phyloP scores from a whole-genome alignment of 805 yeast species.

The Kodamaea jinghongensis region DNA sequence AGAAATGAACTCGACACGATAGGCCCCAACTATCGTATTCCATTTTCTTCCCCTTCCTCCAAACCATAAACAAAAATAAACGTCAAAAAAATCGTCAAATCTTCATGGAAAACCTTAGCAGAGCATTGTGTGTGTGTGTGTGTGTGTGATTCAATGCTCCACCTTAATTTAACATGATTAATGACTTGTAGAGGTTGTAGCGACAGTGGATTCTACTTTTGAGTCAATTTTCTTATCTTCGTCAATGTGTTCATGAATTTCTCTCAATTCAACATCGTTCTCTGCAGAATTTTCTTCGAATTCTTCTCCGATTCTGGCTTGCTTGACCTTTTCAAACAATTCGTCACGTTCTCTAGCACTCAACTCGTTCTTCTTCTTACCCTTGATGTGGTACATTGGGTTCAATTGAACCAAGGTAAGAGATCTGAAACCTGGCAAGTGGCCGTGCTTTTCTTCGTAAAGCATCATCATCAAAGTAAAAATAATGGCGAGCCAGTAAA shows the following conservation, averaged over 20 bases:
- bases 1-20: slow-evolving; percentile 5
- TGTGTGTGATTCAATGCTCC: slow-evolving; percentile 3
- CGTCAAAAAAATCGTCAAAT: not conserved
- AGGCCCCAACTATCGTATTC: slow-evolving; percentile 7
- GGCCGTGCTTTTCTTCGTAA: slow-evolving; percentile 25
- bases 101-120: too few relatives aligned
- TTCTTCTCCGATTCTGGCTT: slow-evolving; percentile 16
- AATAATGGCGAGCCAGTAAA: slow-evolving; percentile 24
- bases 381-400: slow-evolving; percentile 72
- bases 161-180: not conserved
- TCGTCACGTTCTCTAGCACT: slow-evolving; percentile 50
- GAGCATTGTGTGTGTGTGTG: slow-evolving; percentile 5
- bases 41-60: slow-evolving; percentile 7
- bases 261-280: slow-evolving; percentile 1
- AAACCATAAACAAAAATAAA: not conserved
- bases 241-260: slow-evolving; percentile 1
- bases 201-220: not conserved
- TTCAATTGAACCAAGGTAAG: slow-evolving; percentile 46
- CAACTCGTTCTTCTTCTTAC: slow-evolving; percentile 60
- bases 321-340: slow-evolving; percentile 41
- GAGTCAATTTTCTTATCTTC: not conserved
- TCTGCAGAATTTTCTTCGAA: slow-evolving; percentile 14
- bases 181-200: not conserved
- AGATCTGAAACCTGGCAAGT: slow-evolving; percentile 21
- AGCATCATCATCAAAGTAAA: slow-evolving; percentile 17